phyloP scores from a whole-genome alignment of 2,329 filamentous ascomycete genomes.

The Colletotrichum destructivum region DNA sequence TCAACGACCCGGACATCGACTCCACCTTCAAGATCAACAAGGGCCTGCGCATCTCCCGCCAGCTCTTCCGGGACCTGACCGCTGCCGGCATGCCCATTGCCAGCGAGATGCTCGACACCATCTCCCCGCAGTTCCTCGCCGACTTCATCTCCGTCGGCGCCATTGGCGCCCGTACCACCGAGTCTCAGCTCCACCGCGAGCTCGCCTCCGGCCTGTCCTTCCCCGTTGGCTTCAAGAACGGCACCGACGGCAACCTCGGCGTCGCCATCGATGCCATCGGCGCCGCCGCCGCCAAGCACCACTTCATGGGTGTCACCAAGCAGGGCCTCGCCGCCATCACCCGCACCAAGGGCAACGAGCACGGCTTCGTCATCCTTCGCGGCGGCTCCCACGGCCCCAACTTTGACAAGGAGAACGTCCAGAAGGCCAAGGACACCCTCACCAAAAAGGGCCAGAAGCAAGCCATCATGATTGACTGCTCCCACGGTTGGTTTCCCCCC shows the following conservation, averaged over 20 bases:
- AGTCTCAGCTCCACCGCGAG: constrained; percentile 96
- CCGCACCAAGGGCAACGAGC: constrained; percentile 92
- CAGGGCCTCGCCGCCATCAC: constrained; percentile 96
- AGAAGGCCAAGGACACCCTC: constrained; percentile 83
- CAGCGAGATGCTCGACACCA: constrained; percentile 98
- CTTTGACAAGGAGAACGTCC: constrained; percentile 89
- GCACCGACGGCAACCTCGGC: constrained; percentile 90
- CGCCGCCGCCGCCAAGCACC: constrained; percentile 86
- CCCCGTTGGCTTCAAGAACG: constrained; percentile 99
- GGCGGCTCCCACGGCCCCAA: constrained; percentile 95
- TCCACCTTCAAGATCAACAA: constrained; percentile 99
- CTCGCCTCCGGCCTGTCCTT: constrained; percentile 95
- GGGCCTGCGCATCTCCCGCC: constrained; percentile 90
- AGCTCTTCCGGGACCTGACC: constrained; percentile 94
- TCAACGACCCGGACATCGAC: constrained; percentile 99
- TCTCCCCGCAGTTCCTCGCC: constrained; percentile 97
- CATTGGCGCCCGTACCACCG: constrained; percentile 95
- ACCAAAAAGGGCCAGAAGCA: constrained; percentile 86
- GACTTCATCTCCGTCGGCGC: constrained; percentile 96
- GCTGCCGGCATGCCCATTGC: constrained; percentile 92
- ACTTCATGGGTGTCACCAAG: constrained; percentile 99
- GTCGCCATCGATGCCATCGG: constrained; percentile 98
- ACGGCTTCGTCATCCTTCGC: constrained; percentile 96
- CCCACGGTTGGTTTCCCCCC: constrained; percentile 78
- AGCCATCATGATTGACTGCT: constrained; percentile 98